A percentile compares a stretch with the other conserved stretches of the same genome.
Conservation (phyloP, 768 basidiomycete species). For the Amanita exitialis region DNA sequence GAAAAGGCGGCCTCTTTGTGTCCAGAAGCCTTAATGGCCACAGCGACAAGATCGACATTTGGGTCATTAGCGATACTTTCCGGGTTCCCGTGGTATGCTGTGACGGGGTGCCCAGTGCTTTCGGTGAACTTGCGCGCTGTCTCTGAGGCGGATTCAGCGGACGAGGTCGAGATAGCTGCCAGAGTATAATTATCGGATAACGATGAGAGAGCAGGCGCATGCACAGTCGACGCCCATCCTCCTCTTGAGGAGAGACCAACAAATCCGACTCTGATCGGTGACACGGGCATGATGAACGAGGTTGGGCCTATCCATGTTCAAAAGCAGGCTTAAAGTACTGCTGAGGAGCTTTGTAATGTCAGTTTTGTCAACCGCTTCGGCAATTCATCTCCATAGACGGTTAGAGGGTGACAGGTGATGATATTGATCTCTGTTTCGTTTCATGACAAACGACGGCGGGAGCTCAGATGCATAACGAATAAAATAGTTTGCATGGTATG, state of each 20-base stretch:
- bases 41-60: conserved; percentile 26
- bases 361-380: no score
- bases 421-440: no score
- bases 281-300: background rate
- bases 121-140: conserved; percentile 20
- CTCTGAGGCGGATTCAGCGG: conserved; percentile 17
- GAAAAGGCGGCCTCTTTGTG: conserved; percentile 21
- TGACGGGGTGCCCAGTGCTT: conserved; percentile 17
- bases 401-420: no score
- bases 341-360: no score
- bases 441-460: no score
- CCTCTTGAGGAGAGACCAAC: conserved; percentile 24
- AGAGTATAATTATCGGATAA: conserved; percentile 17
- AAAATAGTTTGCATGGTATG: no score
- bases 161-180: conserved; percentile 25
- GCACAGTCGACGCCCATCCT: conserved; percentile 18
- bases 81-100: conserved; percentile 22
- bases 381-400: no score
- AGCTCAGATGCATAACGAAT: no score
- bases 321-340: no score
- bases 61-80: conserved; percentile 21
- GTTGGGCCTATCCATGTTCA: no score
- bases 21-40: conserved; percentile 20
- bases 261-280: conserved; percentile 17
- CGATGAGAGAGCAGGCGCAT: conserved; percentile 17